Conservation (phyloP, 192 early-diverging fungal species). For the Umbelopsis isabellina region DNA sequence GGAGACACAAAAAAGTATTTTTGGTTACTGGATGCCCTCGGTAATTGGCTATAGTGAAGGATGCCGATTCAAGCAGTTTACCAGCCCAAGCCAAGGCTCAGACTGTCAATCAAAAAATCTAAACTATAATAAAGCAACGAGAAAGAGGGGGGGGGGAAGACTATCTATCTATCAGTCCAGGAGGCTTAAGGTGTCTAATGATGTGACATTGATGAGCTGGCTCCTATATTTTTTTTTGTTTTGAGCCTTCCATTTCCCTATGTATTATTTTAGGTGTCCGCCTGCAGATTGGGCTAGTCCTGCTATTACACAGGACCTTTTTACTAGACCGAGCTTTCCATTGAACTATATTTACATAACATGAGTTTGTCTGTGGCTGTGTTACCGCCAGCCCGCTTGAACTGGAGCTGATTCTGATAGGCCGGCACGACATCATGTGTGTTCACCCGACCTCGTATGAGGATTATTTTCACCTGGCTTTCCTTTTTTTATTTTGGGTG, state of each 20-base stretch:
- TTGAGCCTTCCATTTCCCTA: no score
- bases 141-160: background rate
- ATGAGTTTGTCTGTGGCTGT: background rate
- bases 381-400: background rate
- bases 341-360: conserved; percentile 10
- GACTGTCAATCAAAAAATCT: no score
- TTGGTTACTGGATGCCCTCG: no score
- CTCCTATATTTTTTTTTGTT: background rate
- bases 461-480: background rate
- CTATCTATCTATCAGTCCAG: background rate
- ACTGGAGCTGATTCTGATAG: background rate
- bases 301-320: background rate
- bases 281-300: background rate
- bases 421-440: conserved; percentile 4
- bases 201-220: background rate
- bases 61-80: no score
- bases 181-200: background rate
- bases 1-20: no score
- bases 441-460: conserved; percentile 21
- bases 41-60: no score
- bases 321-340: conserved; percentile 1
- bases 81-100: no score
- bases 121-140: no score
- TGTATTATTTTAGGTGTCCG: conserved; percentile 3
- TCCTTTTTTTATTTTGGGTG: conserved; percentile 16